Base-by-base conservation (phyloP, 371 early-diverging fungal genomes). In the Mucor indicus region DNA sequence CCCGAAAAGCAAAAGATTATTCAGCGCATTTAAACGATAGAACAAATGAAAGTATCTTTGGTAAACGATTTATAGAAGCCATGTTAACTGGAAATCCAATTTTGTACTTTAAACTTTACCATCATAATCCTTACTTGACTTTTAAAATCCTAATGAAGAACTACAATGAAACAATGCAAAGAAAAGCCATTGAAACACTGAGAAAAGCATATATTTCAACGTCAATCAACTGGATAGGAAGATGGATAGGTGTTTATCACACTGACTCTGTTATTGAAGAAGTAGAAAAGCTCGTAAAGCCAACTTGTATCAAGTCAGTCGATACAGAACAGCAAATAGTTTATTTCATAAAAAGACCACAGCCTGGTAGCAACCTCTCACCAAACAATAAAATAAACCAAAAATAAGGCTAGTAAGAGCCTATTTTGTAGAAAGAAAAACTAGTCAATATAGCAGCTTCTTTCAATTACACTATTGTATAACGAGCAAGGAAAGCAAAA, bases 161-260 rank as follows among this genome's bases (percentile, higher is more conserved):
- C 3, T 48, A 56, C 20, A 23, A 37, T 27, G 48, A 45, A 13
- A 23, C 15, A 6, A 43, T 62, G 19, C 53, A 57, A 4, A 20
- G 22, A 0, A 20, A 44, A 16, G 47, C 62, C 1, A 41, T 57
- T 10, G 25, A 46, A 0, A 27, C 32, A n/a, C 21, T 62, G 2
- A 30, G 54, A 32, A 53, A 53, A 17, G 49, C 54, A 7, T 62
- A 62, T 30, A 3, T 57, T 0, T 57, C 53, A n/a, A 41, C 42
- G 0, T 38, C 62, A 1, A 33, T 44, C 36, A 12, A 21, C 2
- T 62, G 57, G 57, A 32, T 50, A 1, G 41, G 48, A 13, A 15
- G 20, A 16, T 62, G 54, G 47, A 16, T 62, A 11, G 62, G 57
- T 12, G 24, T 53, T 9, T 15, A 35, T 1, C 35, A 57, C 7